Evolutionary conservation across 1,139 yeast species (phyloP).

Genomic region (Debaryomyces psychrophilus): DNA sequence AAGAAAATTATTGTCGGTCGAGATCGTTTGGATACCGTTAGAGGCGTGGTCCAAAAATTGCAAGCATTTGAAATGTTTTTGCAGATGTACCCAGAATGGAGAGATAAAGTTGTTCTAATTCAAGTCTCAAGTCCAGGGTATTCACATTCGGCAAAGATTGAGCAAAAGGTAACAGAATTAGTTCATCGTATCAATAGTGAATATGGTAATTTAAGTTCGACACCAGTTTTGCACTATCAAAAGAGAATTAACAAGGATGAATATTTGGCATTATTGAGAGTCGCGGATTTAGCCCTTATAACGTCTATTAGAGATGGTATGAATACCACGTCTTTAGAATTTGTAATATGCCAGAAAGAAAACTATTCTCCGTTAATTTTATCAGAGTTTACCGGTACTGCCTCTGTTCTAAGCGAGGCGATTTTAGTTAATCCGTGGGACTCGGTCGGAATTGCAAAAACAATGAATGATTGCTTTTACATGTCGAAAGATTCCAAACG

Average conservation of each 20-base stretch:
- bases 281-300: slow-evolving; percentile 86
- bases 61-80: slow-evolving; percentile 83
- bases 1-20: slow-evolving; percentile 82
- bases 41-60: slow-evolving; percentile 81
- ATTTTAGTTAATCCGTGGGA: slow-evolving; percentile 96
- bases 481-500: slow-evolving; percentile 49
- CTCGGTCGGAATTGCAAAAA: slow-evolving; percentile 85
- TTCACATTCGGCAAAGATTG: slow-evolving; percentile 61
- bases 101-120: slow-evolving; percentile 81
- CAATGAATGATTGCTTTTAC: slow-evolving; percentile 68
- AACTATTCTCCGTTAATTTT: slow-evolving; percentile 75
- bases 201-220: slow-evolving; percentile 76
- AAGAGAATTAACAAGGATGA: slow-evolving; percentile 87
- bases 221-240: slow-evolving; percentile 91
- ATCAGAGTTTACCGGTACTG: slow-evolving; percentile 93
- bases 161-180: slow-evolving; percentile 77
- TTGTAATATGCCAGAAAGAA: slow-evolving; percentile 81
- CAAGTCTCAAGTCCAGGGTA: slow-evolving; percentile 88
- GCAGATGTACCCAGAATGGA: slow-evolving; percentile 90
- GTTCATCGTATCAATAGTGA: slow-evolving; percentile 79
- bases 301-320: slow-evolving; percentile 95
- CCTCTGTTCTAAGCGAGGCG: slow-evolving; percentile 77
- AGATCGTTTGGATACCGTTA: slow-evolving; percentile 76
- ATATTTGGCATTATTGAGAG: slow-evolving; percentile 82
- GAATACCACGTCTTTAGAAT: slow-evolving; percentile 93